Evolutionary conservation across 148 eudicot species (phyloP).

Genomic region (Cornus controversa): DNA sequence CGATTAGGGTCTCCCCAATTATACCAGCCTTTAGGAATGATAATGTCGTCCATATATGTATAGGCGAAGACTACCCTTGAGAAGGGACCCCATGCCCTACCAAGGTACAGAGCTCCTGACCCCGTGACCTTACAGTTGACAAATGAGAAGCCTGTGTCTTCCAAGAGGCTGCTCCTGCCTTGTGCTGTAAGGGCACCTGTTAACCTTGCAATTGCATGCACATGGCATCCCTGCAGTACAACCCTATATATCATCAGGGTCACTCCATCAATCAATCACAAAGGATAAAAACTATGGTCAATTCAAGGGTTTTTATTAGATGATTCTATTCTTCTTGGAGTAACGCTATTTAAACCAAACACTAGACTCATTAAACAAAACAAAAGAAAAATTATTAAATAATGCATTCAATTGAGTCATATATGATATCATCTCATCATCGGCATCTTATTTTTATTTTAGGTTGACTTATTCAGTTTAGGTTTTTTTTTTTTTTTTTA

Average conservation of each 20-base stretch:
- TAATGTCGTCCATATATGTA: constrained; percentile 84
- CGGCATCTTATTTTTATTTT: too few species aligned
- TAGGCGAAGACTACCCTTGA: constrained; percentile 85
- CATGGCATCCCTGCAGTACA: constrained; percentile 58
- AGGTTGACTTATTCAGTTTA: too few species aligned
- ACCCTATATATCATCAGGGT: background rate
- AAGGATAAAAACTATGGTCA: too few species aligned
- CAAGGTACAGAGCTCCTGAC: constrained; percentile 75
- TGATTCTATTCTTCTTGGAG: too few species aligned
- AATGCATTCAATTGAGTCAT: too few species aligned
- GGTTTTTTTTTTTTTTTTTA: too few species aligned
- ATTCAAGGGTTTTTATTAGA: too few species aligned
- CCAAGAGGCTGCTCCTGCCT: constrained; percentile 65
- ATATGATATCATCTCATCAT: too few species aligned
- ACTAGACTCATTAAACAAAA: too few species aligned
- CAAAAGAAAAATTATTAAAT: too few species aligned
- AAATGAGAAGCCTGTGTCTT: constrained; percentile 86
- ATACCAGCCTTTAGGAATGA: constrained; percentile 86
- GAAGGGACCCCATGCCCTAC: constrained; percentile 94
- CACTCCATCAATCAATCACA: too few species aligned
- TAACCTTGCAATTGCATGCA: constrained; percentile 65
- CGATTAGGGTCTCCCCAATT: constrained; percentile 85
- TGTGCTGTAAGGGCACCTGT: constrained; percentile 90
- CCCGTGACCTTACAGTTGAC: constrained; percentile 85
- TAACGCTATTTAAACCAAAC: too few species aligned